Conservation (phyloP, 2,329 filamentous ascomycete species). For the Aureobasidium uvarum region DNA sequence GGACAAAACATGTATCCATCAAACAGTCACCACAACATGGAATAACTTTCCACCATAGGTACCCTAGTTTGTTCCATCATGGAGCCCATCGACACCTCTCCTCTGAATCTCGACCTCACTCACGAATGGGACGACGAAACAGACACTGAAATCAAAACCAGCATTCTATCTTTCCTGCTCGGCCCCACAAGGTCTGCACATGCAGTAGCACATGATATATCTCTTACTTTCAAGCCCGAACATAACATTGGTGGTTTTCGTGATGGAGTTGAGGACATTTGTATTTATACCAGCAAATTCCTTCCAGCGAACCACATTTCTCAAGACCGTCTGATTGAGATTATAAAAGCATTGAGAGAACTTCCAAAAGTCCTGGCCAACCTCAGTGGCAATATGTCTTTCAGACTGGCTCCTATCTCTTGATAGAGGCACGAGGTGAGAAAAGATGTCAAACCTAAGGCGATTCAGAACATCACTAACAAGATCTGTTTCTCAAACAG, state of each 20-base stretch:
- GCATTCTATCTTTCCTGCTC: background rate
- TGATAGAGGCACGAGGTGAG: background rate
- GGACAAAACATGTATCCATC: background rate
- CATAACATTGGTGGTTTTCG: background rate
- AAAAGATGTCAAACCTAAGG: background rate
- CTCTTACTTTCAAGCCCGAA: background rate
- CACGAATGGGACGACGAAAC: background rate
- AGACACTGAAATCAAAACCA: background rate
- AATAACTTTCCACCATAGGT: no score
- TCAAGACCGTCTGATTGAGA: background rate
- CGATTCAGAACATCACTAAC: background rate
- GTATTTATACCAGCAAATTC: background rate
- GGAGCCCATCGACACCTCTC: background rate
- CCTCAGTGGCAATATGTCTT: background rate
- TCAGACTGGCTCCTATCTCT: background rate
- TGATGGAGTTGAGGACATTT: background rate
- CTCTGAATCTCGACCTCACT: background rate
- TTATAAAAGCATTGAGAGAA: background rate
- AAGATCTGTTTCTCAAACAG: background rate
- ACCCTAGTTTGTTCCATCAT: background rate
- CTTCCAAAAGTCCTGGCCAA: background rate
- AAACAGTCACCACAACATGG: background rate
- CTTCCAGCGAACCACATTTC: background rate
- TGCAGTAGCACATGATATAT: background rate
- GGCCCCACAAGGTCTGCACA: background rate